phyloP scores from a whole-genome alignment of 148 eudicot species.

The Chenopodium berlandieri region DNA sequence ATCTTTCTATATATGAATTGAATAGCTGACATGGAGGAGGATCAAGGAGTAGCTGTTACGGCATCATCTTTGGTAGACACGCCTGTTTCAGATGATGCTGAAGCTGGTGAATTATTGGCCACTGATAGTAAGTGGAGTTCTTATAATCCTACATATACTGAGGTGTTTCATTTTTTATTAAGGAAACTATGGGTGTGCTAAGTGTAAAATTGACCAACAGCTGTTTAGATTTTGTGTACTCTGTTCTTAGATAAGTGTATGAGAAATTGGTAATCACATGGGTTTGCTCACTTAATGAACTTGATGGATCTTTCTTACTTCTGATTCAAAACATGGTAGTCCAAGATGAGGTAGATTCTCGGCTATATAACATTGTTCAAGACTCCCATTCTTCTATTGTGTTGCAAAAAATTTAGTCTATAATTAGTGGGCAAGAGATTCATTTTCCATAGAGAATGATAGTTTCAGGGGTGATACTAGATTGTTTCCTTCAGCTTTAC shows the following conservation, averaged over 20 bases:
- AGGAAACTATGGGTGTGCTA: neutral
- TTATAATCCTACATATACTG: neutral
- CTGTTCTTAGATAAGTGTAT: neutral
- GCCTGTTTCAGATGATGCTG: slow-evolving; percentile 10
- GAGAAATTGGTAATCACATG: neutral
- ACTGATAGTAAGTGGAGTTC: slow-evolving; percentile 9
- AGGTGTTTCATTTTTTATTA: neutral
- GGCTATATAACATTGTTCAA: neutral
- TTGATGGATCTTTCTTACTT: neutral
- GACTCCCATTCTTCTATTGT: neutral
- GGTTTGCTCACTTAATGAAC: neutral
- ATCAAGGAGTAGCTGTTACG: neutral
- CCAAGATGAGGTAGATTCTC: neutral
- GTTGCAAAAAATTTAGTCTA: neutral
- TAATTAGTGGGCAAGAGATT: neutral
- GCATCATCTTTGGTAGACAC: slow-evolving; percentile 9
- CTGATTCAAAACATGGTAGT: neutral
- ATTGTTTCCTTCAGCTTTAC: neutral
- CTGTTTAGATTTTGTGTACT: neutral
- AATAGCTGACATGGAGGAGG: slow-evolving; percentile 20
- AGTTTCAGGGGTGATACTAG: neutral
- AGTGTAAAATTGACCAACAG: neutral
- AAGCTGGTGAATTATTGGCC: slow-evolving; percentile 7
- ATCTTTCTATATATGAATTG: neutral
- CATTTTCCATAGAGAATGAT: neutral